Evolutionary conservation across 2,329 filamentous ascomycete species (phyloP).

Genomic region (Verticillium dahliae): DNA sequence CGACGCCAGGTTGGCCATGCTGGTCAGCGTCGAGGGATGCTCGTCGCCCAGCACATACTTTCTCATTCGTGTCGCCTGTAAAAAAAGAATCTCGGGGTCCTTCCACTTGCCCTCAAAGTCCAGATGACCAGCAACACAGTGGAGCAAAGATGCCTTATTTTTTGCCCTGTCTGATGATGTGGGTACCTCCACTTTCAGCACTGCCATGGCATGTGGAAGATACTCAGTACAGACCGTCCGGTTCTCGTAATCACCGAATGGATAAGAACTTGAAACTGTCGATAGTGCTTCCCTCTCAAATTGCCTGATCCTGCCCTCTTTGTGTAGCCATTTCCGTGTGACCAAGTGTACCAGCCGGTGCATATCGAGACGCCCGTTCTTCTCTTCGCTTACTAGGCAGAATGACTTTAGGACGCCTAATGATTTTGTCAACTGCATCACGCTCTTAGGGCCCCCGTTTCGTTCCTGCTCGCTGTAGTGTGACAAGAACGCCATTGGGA

Average conservation of each 20-base stretch:
- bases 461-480: not conserved
- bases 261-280: constrained; percentile 12
- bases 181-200: too few species aligned
- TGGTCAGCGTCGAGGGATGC: not conserved
- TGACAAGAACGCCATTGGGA: not conserved
- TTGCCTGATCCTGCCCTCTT: fast-evolving
- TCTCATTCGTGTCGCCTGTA: too few species aligned
- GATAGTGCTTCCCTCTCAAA: constrained; percentile 10
- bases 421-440: not conserved
- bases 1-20: not conserved
- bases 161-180: too few species aligned
- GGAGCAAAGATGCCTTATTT: too few species aligned
- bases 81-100: too few species aligned
- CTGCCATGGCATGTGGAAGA: constrained; percentile 16
- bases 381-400: not conserved
- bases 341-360: constrained; percentile 1
- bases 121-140: too few species aligned
- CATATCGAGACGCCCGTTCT: not conserved
- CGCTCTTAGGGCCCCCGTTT: not conserved
- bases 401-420: not conserved
- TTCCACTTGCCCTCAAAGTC: too few species aligned
- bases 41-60: too few species aligned
- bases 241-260: constrained; percentile 7
- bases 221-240: constrained; percentile 9
- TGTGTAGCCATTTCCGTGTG: not conserved